Conservation (phyloP, 2,329 filamentous ascomycete genomes). For the Xylaria sp. region DNA sequence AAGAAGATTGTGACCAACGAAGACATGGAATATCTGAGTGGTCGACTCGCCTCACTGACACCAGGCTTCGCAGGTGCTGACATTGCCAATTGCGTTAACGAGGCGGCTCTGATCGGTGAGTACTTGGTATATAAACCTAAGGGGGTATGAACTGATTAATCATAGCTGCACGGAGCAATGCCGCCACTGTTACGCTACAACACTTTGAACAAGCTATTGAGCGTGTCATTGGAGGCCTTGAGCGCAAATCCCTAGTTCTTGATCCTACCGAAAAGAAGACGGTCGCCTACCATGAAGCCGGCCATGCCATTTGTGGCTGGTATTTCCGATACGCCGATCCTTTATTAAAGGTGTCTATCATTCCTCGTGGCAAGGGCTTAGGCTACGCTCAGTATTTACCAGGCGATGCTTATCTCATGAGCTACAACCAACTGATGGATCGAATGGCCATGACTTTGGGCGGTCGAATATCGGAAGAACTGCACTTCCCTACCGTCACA, state of each 20-base stretch:
- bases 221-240: slow-evolving; percentile 93
- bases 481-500: slow-evolving; percentile 97
- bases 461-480: slow-evolving; percentile 92
- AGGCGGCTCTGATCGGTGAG: slow-evolving; percentile 94
- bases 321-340: slow-evolving; percentile 97
- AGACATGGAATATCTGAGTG: slow-evolving; percentile 86
- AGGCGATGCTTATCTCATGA: slow-evolving; percentile 95
- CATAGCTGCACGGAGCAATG: slow-evolving; percentile 83
- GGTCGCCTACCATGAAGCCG: slow-evolving; percentile 97
- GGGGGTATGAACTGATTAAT: slow-evolving; percentile 53
- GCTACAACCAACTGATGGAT: slow-evolving; percentile 94
- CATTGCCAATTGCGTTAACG: slow-evolving; percentile 98
- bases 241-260: slow-evolving; percentile 96
- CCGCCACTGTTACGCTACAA: slow-evolving; percentile 82
- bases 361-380: slow-evolving; percentile 91
- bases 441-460: slow-evolving; percentile 99
- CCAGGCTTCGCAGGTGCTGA: slow-evolving; percentile 97
- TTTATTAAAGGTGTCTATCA: slow-evolving; percentile 97
- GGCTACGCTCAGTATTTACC: slow-evolving; percentile 99
- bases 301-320: slow-evolving; percentile 98
- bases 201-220: slow-evolving; percentile 99
- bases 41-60: slow-evolving; percentile 89
- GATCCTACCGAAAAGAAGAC: slow-evolving; percentile 94
- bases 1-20: slow-evolving; percentile 94
- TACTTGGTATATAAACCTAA: slow-evolving; percentile 33